phyloP scores from a whole-genome alignment of 495 filamentous ascomycete genomes.

The Penicillium robsamsonii region DNA sequence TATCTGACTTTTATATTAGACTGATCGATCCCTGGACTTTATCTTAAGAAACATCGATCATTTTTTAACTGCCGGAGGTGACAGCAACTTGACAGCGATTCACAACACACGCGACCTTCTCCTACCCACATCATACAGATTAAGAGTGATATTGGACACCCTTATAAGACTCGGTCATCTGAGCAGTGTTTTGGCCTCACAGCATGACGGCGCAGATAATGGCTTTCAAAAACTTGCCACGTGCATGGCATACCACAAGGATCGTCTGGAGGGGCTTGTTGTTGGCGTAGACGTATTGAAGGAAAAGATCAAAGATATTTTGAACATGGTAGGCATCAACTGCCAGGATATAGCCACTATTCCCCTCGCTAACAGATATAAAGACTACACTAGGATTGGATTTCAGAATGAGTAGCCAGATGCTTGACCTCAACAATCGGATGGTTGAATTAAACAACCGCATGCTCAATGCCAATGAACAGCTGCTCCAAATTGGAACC shows the following conservation, averaged over 20 bases:
- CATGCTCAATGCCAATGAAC: conserved; percentile 26
- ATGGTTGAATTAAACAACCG: conserved; percentile 13
- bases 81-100: conserved; percentile 2
- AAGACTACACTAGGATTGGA: conserved; percentile 26
- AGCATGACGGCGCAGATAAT: background rate
- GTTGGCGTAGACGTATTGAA: conserved; percentile 17
- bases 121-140: background rate
- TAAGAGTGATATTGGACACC: conserved; percentile 12
- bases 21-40: background rate
- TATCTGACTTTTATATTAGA: background rate
- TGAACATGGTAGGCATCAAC: conserved; percentile 14
- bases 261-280: conserved; percentile 8
- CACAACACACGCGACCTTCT: conserved; percentile 5
- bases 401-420: conserved; percentile 11
- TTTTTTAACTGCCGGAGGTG: background rate
- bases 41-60: conserved; percentile 1
- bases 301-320: conserved; percentile 18
- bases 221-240: conserved; percentile 5
- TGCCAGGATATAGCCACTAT: conserved; percentile 13
- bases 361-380: conserved; percentile 13
- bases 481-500: conserved; percentile 37
- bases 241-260: conserved; percentile 9
- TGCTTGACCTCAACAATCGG: conserved; percentile 28
- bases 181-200: conserved; percentile 5
- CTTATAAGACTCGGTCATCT: conserved; percentile 11